A percentile compares a stretch with the other conserved stretches of the same genome.
Evolutionary conservation across 2,329 filamentous ascomycete genomes (phyloP).

Genomic region (Aureobasidium musti): DNA sequence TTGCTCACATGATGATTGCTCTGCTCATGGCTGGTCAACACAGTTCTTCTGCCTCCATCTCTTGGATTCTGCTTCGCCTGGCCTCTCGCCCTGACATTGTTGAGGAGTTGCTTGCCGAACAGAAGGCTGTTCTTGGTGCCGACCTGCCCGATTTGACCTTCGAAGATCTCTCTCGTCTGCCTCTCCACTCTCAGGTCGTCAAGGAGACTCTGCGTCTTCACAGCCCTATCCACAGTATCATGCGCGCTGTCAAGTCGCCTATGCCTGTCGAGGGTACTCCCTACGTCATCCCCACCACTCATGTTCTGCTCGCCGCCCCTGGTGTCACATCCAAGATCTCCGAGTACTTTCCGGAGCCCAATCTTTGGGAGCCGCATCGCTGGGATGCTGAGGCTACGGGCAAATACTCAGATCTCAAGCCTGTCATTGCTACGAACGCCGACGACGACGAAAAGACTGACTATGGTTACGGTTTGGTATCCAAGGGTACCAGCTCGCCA

Average conservation of each 20-base stretch:
- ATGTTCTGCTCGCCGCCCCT: constrained; percentile 81
- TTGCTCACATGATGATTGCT: constrained; percentile 93
- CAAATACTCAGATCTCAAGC: constrained; percentile 38
- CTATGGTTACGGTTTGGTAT: constrained; percentile 90
- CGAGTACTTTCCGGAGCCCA: constrained; percentile 77
- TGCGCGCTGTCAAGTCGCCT: constrained; percentile 87
- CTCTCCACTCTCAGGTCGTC: constrained; percentile 80
- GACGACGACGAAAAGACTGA: constrained; percentile 74
- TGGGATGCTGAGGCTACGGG: constrained; percentile 68
- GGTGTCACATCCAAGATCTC: constrained; percentile 74
- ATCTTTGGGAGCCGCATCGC: constrained; percentile 85
- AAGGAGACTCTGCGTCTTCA: constrained; percentile 91
- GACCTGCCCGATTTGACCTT: constrained; percentile 74
- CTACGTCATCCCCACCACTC: constrained; percentile 76
- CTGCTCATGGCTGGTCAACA: constrained; percentile 91
- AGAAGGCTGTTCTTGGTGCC: constrained; percentile 69
- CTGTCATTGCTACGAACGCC: constrained; percentile 33
- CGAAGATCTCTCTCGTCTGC: constrained; percentile 75
- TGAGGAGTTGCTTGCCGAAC: constrained; percentile 82
- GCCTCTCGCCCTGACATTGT: constrained; percentile 74
- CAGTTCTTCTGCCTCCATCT: constrained; percentile 78
- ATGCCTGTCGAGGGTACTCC: constrained; percentile 81
- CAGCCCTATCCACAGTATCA: constrained; percentile 91
- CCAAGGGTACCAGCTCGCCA: constrained; percentile 84
- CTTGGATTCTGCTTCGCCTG: constrained; percentile 82